Percentiles rank a stretch among this genome's conserved stretches.
Evolutionary conservation across 2,329 filamentous ascomycete genomes (phyloP).

Genomic region (Paraconiothyrium brasiliense): DNA sequence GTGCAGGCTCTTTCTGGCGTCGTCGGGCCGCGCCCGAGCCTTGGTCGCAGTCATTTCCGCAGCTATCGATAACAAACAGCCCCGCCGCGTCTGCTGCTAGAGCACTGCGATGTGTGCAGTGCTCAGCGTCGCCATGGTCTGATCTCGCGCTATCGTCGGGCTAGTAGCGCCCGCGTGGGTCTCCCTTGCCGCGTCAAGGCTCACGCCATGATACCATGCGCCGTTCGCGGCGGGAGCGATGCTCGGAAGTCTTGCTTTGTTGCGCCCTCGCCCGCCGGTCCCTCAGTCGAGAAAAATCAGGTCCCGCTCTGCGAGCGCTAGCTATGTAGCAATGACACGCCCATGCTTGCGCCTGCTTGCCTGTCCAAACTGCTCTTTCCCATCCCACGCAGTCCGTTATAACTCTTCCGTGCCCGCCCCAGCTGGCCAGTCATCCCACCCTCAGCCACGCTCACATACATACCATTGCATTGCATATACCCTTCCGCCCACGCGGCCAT

Average conservation of each 20-base stretch:
- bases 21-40: slow-evolving; percentile 7
- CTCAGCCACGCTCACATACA: slow-evolving; percentile 15
- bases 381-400: slow-evolving; percentile 10
- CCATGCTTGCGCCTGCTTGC: neutral
- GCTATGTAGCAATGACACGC: neutral
- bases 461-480: slow-evolving; percentile 5
- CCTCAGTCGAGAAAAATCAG: slow-evolving; percentile 1
- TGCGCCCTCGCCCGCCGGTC: slow-evolving; percentile 6
- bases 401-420: neutral
- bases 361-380: neutral
- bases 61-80: slow-evolving; percentile 3
- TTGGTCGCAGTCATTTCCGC: neutral
- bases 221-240: slow-evolving; percentile 15
- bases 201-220: slow-evolving; percentile 9
- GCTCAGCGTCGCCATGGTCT: neutral
- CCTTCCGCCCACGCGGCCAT: slow-evolving; percentile 4
- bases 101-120: neutral
- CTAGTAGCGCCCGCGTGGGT: slow-evolving; percentile 9
- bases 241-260: slow-evolving; percentile 14
- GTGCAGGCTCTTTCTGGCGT: neutral
- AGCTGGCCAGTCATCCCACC: slow-evolving; percentile 10
- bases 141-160: slow-evolving; percentile 9
- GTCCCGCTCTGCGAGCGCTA: slow-evolving; percentile 6
- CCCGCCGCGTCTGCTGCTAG: neutral
- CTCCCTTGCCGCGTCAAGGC: neutral